These are phyloP conservation scores for Tetradesmus obliquus DNA, from an alignment of 139 green algal genomes.

Conservation along the genomic window DNA sequence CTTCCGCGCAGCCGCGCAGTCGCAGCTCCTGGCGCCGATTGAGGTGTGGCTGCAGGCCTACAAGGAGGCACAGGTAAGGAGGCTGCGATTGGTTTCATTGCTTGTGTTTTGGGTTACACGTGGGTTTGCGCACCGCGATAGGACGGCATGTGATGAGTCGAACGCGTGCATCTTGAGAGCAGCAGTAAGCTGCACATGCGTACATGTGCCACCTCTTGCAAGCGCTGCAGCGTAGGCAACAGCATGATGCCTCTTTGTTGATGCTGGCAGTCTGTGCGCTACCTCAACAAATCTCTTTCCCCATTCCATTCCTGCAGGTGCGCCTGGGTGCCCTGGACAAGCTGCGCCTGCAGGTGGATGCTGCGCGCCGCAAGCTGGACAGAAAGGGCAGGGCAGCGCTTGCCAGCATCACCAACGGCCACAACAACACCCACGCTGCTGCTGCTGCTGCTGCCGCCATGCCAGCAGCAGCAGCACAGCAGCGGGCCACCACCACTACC, in stretches of 20 bases:
- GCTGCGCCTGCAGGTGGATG: constrained; percentile 22
- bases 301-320: background rate
- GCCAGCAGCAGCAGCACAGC: background rate
- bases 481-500: background rate
- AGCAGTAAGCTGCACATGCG: too few relatives aligned
- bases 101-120: too few relatives aligned
- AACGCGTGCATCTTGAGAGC: too few relatives aligned
- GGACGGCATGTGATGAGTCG: too few relatives aligned
- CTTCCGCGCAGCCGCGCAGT: background rate
- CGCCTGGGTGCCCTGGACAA: constrained; percentile 10
- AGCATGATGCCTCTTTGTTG: too few relatives aligned
- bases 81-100: background rate
- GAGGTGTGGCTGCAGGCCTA: constrained; percentile 37
- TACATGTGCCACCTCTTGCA: too few relatives aligned
- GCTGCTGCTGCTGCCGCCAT: background rate
- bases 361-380: constrained; percentile 6
- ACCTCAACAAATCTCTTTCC: background rate
- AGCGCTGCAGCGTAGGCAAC: too few relatives aligned
- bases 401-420: background rate
- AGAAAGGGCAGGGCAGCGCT: background rate
- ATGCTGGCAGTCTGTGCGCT: too few relatives aligned
- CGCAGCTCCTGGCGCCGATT: constrained; percentile 10
- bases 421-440: background rate
- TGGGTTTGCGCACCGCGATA: too few relatives aligned
- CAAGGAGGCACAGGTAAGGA: background rate